Evolutionary conservation across 306 rosid genomes (phyloP).

Genomic region (Abrus precatorius): DNA sequence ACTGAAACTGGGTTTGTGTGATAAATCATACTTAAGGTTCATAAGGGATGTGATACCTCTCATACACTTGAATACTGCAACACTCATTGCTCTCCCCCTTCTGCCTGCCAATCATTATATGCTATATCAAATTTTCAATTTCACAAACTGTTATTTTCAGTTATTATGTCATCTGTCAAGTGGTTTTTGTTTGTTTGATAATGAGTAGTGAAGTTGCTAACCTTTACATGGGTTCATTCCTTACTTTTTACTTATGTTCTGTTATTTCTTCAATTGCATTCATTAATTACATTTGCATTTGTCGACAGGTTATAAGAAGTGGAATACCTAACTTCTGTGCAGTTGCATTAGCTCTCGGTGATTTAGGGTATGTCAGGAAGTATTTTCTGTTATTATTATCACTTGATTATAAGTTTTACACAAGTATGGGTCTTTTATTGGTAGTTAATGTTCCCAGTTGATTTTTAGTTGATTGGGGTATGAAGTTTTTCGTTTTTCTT

Average conservation of each 20-base stretch:
- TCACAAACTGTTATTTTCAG: conserved; percentile 26
- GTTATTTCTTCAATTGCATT: conserved; percentile 6
- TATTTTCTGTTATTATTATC: conserved; percentile 32
- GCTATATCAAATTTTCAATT: conserved; percentile 27
- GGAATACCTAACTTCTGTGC: conserved; percentile 99
- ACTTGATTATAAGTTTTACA: conserved; percentile 42
- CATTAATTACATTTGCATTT: conserved; percentile 29
- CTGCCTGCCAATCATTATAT: conserved; percentile 1
- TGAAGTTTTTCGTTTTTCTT: background rate
- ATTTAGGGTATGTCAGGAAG: conserved; percentile 84
- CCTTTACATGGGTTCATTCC: conserved; percentile 7
- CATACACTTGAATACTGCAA: conserved; percentile 14
- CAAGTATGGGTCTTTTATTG: background rate
- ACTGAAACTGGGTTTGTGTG: conserved; percentile 19
- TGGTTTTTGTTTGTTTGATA: conserved; percentile 1
- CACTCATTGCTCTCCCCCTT: background rate
- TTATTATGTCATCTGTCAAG: conserved; percentile 34
- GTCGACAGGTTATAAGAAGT: conserved; percentile 91
- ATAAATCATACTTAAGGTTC: conserved; percentile 18
- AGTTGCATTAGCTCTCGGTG: conserved; percentile 91
- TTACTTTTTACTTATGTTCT: conserved; percentile 15
- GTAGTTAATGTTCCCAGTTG: conserved; percentile 20
- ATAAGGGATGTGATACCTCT: conserved; percentile 2
- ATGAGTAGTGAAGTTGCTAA: conserved; percentile 21
- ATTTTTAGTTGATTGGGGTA: conserved; percentile 5